These are phyloP conservation scores for Trichoderma hamatum DNA, from an alignment of 2,329 filamentous ascomycete genomes.

Conservation along the genomic window DNA sequence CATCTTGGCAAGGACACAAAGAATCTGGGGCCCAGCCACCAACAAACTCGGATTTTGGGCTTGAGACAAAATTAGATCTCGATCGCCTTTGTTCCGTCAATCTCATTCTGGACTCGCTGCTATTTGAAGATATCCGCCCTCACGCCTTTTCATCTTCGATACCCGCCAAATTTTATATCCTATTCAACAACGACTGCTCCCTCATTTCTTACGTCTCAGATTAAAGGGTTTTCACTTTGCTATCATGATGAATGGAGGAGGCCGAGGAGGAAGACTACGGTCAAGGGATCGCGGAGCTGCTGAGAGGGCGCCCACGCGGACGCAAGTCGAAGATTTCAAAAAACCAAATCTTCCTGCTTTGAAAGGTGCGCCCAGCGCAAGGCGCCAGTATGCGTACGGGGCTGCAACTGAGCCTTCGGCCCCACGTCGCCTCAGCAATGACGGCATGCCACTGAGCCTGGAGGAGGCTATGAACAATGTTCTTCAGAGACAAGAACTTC, in stretches of 20 bases:
- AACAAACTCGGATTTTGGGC: conserved; percentile 3
- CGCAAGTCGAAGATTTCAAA: conserved; percentile 28
- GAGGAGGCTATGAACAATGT: conserved; percentile 14
- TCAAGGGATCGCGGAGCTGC: conserved; percentile 29
- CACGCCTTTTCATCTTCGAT: not conserved
- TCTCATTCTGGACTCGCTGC: not conserved
- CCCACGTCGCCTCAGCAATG: conserved; percentile 30
- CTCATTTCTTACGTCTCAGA: not conserved
- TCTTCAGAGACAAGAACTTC: conserved; percentile 21
- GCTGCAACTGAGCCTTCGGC: conserved; percentile 40
- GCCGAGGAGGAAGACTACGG: conserved; percentile 15
- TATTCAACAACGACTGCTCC: not conserved
- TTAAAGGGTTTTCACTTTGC: not conserved
- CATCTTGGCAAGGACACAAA: conserved; percentile 24
- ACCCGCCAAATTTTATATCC: not conserved
- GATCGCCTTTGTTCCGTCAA: not conserved
- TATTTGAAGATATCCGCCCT: conserved; percentile 22
- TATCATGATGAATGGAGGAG: conserved; percentile 13
- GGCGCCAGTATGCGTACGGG: conserved; percentile 45
- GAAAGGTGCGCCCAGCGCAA: conserved; percentile 41
- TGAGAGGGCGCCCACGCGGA: conserved; percentile 17
- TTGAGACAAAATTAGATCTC: conserved; percentile 3
- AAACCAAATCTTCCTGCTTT: conserved; percentile 35
- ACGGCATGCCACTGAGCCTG: conserved; percentile 2
- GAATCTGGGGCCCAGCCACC: conserved; percentile 15